phyloP scores from a whole-genome alignment of 2,329 filamentous ascomycete species.

The Xenoacremonium recifei region DNA sequence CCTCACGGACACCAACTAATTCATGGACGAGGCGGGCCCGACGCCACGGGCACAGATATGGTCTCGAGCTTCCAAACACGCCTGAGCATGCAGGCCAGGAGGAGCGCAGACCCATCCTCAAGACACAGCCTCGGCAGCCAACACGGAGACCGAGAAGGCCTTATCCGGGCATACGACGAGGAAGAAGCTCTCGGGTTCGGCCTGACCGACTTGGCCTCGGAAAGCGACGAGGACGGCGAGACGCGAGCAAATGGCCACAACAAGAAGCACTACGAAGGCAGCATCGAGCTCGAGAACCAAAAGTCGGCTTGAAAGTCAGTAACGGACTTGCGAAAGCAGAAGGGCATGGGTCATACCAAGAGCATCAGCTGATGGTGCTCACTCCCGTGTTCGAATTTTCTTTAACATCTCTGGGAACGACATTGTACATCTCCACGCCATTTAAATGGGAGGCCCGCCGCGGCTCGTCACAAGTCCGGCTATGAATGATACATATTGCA shows the following conservation, averaged over 20 bases:
- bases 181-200: constrained; percentile 74
- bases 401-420: constrained; percentile 18
- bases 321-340: constrained; percentile 7
- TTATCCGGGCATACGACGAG: constrained; percentile 88
- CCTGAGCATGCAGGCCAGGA: constrained; percentile 85
- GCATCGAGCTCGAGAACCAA: constrained; percentile 51
- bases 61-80: constrained; percentile 87
- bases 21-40: constrained; percentile 60
- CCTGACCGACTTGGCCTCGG: constrained; percentile 75
- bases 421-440: constrained; percentile 27
- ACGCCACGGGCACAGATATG: constrained; percentile 87
- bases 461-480: constrained; percentile 19
- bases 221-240: constrained; percentile 62
- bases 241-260: constrained; percentile 40
- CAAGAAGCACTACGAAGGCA: constrained; percentile 38
- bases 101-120: constrained; percentile 67
- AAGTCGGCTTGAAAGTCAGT: no score
- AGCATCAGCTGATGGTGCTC: no score
- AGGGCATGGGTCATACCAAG: constrained; percentile 7
- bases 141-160: constrained; percentile 70
- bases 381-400: constrained; percentile 15
- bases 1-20: constrained; percentile 73
- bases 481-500: constrained; percentile 20
- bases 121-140: constrained; percentile 64
- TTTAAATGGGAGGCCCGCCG: constrained; percentile 16